Evolutionary conservation across 2,329 filamentous ascomycete genomes (phyloP).

Genomic region (Calonectria montana): DNA sequence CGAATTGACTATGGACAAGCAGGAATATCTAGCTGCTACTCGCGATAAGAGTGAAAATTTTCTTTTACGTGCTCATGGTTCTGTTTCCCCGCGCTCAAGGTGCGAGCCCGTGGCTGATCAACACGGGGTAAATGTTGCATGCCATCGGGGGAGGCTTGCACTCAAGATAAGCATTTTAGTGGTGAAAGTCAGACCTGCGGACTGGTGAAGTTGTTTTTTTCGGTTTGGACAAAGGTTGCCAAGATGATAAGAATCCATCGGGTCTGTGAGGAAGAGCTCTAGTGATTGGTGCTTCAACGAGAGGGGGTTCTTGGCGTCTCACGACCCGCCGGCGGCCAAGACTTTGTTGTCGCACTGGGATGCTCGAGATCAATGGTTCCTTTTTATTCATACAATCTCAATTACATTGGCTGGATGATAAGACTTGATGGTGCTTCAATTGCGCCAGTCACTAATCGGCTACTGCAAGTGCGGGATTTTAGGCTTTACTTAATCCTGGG

Average conservation of each 20-base stretch:
- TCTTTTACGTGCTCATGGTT: neutral
- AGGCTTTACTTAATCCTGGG: neutral
- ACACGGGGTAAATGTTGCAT: neutral
- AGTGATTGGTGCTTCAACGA: neutral
- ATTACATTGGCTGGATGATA: neutral
- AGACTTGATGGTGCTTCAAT: neutral
- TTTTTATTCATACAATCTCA: neutral
- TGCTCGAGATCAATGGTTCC: neutral
- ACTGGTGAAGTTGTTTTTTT: neutral
- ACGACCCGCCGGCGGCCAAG: neutral
- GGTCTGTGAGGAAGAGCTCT: neutral
- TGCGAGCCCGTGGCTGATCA: neutral
- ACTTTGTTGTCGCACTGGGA: neutral
- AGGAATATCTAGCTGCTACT: neutral
- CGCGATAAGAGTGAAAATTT: conserved; percentile 1
- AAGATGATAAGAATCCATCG: conserved; percentile 2
- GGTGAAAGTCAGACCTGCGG: neutral
- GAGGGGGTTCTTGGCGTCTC: neutral
- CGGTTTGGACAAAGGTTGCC: neutral
- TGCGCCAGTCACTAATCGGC: neutral
- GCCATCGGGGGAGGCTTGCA: neutral
- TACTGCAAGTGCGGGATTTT: neutral
- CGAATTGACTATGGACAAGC: neutral
- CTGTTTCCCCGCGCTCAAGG: neutral
- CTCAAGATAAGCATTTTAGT: conserved; percentile 1